These are phyloP conservation scores for Coemansia sp. DNA, from an alignment of 192 early-diverging fungal species.

Conservation along the genomic window DNA sequence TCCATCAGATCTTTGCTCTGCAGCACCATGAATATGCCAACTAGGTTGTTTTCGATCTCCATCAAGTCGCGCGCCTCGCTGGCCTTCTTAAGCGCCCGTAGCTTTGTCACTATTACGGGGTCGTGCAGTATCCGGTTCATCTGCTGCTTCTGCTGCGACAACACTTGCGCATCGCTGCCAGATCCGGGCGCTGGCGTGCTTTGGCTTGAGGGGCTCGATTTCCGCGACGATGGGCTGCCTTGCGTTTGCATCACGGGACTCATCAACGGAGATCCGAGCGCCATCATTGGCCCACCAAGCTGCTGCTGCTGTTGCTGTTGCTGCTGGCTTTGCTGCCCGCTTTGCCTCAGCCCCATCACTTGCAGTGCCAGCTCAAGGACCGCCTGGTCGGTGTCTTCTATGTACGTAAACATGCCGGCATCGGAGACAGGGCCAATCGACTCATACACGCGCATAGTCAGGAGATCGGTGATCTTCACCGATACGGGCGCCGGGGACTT, in stretches of 20 bases:
- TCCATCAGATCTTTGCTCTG: slow-evolving; percentile 26
- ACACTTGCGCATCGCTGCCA: neutral
- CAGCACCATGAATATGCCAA: slow-evolving; percentile 24
- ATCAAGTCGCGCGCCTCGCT: slow-evolving; percentile 31
- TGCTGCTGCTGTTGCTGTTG: slow-evolving; percentile 8
- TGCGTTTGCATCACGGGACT: slow-evolving; percentile 29
- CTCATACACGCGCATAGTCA: slow-evolving; percentile 51
- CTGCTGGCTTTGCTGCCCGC: slow-evolving; percentile 62
- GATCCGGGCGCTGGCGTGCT: neutral
- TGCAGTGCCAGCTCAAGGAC: slow-evolving; percentile 89
- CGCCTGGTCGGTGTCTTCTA: slow-evolving; percentile 82
- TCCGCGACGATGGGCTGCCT: slow-evolving; percentile 11
- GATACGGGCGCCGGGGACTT: slow-evolving; percentile 71
- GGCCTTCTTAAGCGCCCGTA: slow-evolving; percentile 20
- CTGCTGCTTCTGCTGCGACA: slow-evolving; percentile 15
- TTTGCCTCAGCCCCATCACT: slow-evolving; percentile 83
- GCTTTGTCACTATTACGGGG: neutral
- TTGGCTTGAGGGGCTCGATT: slow-evolving; percentile 7
- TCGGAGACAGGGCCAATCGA: neutral
- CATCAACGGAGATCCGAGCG: slow-evolving; percentile 14
- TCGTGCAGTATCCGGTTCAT: slow-evolving; percentile 23
- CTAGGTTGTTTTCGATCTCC: slow-evolving; percentile 36
- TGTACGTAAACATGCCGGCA: slow-evolving; percentile 50
- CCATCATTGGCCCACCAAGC: neutral
- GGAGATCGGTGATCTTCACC: slow-evolving; percentile 27